phyloP scores from a whole-genome alignment of 805 yeast species.

The Cyberlindnera veronae region DNA sequence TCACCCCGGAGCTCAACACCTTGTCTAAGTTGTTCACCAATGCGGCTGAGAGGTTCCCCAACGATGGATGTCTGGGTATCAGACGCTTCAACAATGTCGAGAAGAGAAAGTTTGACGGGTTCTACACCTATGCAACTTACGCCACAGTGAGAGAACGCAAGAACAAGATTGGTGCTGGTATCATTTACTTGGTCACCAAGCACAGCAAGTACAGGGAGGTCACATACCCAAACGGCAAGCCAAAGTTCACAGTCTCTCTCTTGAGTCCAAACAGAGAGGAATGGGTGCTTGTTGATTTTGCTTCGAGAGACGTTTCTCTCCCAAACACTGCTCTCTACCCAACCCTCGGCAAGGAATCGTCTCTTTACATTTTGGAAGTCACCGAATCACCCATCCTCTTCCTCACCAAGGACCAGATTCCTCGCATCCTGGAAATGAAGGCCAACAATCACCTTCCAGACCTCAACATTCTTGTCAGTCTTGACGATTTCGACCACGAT shows the following conservation, averaged over 20 bases:
- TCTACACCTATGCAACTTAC: slow-evolving; percentile 28
- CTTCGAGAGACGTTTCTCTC: slow-evolving; percentile 52
- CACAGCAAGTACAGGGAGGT: slow-evolving; percentile 14
- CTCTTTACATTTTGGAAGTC: slow-evolving; percentile 55
- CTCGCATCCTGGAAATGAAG: slow-evolving; percentile 42
- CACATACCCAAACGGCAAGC: slow-evolving; percentile 13
- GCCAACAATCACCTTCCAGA: slow-evolving; percentile 28
- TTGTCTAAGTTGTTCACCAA: slow-evolving; percentile 35
- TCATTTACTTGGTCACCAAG: slow-evolving; percentile 28
- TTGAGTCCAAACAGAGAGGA: slow-evolving; percentile 54
- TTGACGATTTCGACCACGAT: slow-evolving; percentile 43
- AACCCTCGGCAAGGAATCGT: slow-evolving; percentile 53
- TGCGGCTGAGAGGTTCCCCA: slow-evolving; percentile 28
- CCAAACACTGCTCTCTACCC: slow-evolving; percentile 50
- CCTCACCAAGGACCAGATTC: slow-evolving; percentile 47
- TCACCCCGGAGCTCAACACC: slow-evolving; percentile 33
- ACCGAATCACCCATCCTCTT: slow-evolving; percentile 62
- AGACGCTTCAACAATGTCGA: slow-evolving; percentile 22
- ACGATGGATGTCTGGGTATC: slow-evolving; percentile 38
- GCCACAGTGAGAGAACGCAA: slow-evolving; percentile 32
- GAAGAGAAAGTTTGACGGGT: slow-evolving; percentile 20
- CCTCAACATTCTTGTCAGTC: slow-evolving; percentile 50
- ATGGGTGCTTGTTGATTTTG: slow-evolving; percentile 66
- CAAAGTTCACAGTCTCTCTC: slow-evolving; percentile 48
- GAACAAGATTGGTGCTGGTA: slow-evolving; percentile 38